These are phyloP conservation scores for Kodamaea laetipori DNA, from an alignment of 805 yeast species.

Conservation along the genomic window DNA sequence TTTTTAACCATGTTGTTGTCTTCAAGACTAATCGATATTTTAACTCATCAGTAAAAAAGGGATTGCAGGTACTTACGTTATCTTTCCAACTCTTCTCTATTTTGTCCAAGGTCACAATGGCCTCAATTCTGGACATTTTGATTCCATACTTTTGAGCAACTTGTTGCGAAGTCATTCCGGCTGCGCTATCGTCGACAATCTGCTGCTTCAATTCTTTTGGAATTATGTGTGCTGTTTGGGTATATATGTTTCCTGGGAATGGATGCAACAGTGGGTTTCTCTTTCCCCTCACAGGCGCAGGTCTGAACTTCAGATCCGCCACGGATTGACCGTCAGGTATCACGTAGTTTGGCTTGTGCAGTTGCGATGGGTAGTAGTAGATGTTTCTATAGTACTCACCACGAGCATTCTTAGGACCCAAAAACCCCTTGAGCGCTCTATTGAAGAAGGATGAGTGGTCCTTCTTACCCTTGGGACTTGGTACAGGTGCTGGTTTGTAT, in stretches of 20 bases:
- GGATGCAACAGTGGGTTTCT: conserved; percentile 58
- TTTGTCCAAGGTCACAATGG: conserved; percentile 67
- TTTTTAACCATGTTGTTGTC: conserved; percentile 62
- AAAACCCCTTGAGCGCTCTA: conserved; percentile 66
- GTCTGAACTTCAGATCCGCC: conserved; percentile 18
- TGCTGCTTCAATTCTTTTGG: conserved; percentile 58
- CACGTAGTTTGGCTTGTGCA: conserved; percentile 74
- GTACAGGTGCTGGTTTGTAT: conserved; percentile 38
- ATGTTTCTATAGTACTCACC: conserved; percentile 81
- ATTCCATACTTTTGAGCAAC: conserved; percentile 78
- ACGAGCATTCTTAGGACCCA: conserved; percentile 81
- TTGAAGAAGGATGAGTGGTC: conserved; percentile 56
- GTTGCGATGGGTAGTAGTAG: conserved; percentile 64
- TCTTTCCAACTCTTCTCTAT: conserved; percentile 65
- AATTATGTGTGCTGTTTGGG: conserved; percentile 66
- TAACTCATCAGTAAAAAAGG: conserved; percentile 46
- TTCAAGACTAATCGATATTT: conserved; percentile 76
- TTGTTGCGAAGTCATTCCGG: conserved; percentile 62
- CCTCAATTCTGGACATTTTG: conserved; percentile 85
- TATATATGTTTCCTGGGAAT: conserved; percentile 73
- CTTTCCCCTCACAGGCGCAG: conserved; percentile 18
- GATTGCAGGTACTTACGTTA: conserved; percentile 52
- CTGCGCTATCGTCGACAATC: conserved; percentile 59
- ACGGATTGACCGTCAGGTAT: conserved; percentile 52
- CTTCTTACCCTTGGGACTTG: conserved; percentile 34